Evolutionary conservation across 805 yeast species (phyloP).

Genomic region (Yamadazyma sp.): DNA sequence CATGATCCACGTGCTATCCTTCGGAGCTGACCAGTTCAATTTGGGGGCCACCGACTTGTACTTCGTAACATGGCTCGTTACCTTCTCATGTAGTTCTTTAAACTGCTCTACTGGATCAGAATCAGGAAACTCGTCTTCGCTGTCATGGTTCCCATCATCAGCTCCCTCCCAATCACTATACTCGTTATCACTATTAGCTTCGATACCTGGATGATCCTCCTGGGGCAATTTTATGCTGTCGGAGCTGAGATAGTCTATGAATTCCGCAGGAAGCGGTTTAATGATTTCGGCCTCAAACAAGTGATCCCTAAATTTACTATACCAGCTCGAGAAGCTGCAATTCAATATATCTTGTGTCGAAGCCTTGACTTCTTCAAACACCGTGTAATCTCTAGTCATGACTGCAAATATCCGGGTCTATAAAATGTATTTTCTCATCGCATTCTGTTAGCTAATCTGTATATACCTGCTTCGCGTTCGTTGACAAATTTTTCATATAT

Average conservation of each 20-base stretch:
- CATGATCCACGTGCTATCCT: slow-evolving; percentile 90
- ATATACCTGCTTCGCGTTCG: slow-evolving; percentile 4
- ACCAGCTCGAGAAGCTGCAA: slow-evolving; percentile 39
- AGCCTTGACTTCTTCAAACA: slow-evolving; percentile 29
- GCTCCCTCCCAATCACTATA: slow-evolving; percentile 74
- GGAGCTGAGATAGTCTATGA: slow-evolving; percentile 32
- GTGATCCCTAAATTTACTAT: slow-evolving; percentile 21
- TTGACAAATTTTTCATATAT: slow-evolving; percentile 6
- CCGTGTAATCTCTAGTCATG: slow-evolving; percentile 23
- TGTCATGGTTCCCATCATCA: slow-evolving; percentile 51
- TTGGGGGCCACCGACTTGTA: slow-evolving; percentile 76
- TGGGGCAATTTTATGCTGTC: slow-evolving; percentile 25
- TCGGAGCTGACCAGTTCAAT: slow-evolving; percentile 96
- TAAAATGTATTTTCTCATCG: not conserved
- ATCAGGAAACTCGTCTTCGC: slow-evolving; percentile 34
- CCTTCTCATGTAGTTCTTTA: slow-evolving; percentile 55
- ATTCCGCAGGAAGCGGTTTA: slow-evolving; percentile 33
- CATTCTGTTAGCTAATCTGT: not conserved
- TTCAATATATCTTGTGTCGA: slow-evolving; percentile 28
- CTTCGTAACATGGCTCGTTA: slow-evolving; percentile 46
- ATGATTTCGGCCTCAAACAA: slow-evolving; percentile 25
- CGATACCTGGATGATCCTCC: slow-evolving; percentile 16
- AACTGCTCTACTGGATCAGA: slow-evolving; percentile 33
- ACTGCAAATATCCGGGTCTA: not conserved
- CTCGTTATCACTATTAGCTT: slow-evolving; percentile 54